A percentile compares a stretch with the other conserved stretches of the same genome.
Evolutionary conservation across 495 filamentous ascomycete species (phyloP).

Genomic region (Neurospora discreta): DNA sequence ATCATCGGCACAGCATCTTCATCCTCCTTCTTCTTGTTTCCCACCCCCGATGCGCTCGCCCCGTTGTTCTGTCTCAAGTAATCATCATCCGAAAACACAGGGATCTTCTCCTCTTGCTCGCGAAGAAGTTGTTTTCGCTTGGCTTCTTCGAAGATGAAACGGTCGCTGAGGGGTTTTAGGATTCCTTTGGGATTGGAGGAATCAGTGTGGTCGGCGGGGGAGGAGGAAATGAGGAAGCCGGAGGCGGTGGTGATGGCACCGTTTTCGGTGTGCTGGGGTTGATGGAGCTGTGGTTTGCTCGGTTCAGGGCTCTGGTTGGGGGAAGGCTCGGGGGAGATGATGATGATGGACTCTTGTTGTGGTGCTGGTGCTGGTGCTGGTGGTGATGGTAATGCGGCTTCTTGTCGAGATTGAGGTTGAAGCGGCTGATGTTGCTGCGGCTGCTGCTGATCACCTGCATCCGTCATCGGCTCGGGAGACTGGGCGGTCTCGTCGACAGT

Average conservation of each 20-base stretch:
- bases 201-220: neutral
- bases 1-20: slow-evolving; percentile 51
- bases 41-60: slow-evolving; percentile 4
- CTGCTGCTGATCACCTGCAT: neutral
- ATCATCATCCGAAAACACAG: slow-evolving; percentile 20
- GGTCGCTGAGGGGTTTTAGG: slow-evolving; percentile 6
- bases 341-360: neutral
- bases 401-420: neutral
- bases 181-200: slow-evolving; percentile 9
- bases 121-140: slow-evolving; percentile 18
- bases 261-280: slow-evolving; percentile 3
- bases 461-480: neutral
- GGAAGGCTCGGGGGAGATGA: neutral
- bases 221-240: neutral
- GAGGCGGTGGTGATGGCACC: neutral
- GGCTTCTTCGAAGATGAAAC: slow-evolving; percentile 20
- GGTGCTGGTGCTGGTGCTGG: too few relatives aligned
- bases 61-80: neutral
- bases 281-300: neutral
- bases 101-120: slow-evolving; percentile 42
- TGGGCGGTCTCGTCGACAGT: neutral
- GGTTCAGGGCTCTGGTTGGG: neutral
- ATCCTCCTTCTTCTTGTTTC: slow-evolving; percentile 19
- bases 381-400: neutral
- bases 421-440: neutral